Evolutionary conservation across 2,329 filamentous ascomycete genomes (phyloP).

Genomic region (Aspergillus fumigatus): DNA sequence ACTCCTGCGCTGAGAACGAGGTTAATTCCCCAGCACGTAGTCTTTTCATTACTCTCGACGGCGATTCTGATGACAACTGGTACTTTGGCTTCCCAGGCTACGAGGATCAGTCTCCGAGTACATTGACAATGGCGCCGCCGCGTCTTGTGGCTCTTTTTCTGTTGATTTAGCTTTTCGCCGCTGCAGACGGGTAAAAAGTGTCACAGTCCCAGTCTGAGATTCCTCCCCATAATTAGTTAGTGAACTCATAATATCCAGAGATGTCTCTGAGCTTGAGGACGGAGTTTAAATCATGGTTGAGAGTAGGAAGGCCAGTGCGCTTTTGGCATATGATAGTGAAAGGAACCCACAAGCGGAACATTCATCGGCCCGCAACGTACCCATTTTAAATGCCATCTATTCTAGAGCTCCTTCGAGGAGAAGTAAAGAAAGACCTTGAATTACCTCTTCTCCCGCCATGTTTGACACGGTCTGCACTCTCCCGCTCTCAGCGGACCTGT

Average conservation of each 20-base stretch:
- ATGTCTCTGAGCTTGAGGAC: background rate
- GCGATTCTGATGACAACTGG: too few relatives aligned
- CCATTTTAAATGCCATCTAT: conserved; percentile 7
- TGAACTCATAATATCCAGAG: background rate
- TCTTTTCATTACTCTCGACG: background rate
- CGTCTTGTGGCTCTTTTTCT: background rate
- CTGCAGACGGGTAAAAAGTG: background rate
- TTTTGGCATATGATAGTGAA: background rate
- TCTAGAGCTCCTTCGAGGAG: conserved; percentile 3
- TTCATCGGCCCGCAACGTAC: conserved; percentile 19
- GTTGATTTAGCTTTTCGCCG: background rate
- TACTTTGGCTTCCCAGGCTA: too few relatives aligned
- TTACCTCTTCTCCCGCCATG: conserved; percentile 48
- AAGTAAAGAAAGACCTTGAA: conserved; percentile 1
- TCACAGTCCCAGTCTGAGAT: background rate
- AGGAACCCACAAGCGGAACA: conserved; percentile 13
- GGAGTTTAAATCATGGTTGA: background rate
- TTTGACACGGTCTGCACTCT: conserved; percentile 90
- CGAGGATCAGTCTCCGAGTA: too few relatives aligned
- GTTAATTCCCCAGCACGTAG: too few relatives aligned
- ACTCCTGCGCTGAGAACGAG: too few relatives aligned
- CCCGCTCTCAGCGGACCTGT: conserved; percentile 79
- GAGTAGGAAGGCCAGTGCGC: too few relatives aligned
- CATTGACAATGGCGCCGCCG: background rate
- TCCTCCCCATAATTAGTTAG: background rate